Evolutionary conservation across 495 filamentous ascomycete species (phyloP), one percentile per base, ranked within the genome.

Genomic region (Trichocladium antarcticum): DNA sequence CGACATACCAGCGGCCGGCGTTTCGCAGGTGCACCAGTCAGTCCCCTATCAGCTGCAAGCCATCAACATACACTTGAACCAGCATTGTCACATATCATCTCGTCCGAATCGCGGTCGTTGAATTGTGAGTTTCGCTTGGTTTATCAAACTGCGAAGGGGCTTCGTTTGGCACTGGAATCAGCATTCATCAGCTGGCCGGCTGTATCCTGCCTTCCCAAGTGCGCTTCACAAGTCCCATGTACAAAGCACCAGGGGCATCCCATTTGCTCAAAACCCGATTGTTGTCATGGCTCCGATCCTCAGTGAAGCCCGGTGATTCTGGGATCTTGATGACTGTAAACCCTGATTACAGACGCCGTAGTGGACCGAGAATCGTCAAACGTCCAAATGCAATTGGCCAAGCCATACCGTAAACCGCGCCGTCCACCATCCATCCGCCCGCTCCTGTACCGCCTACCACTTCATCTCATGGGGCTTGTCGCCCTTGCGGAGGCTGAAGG

Each of bases 381-480:
- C 68, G 68, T 74, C 70, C 69, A 72, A 70, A 75, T 75, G 72
- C 72, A 75, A 73, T 63, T 71, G 68, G 69, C 70, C 67, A 65
- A 73, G 64, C 68, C 68, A 72, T 66, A 66, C 68, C 68, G 63
- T 59, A 66, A 67, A 64, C 68, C 64, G 63, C 67, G 59, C 63
- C 61, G 55, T 57, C 53, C 55, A 61, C 66, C 60, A 50, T 47
- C 59, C 55, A 58, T 56, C 58, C 50, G 53, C 55, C 61, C 56
- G 36, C 42, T 37, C 44, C 48, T 29, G 28, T 43, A 49, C 49
- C 42, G 27, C 42, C 60, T 88, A 90, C 80, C 82, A 90, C 73
- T 83, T 80, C 87, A 98, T 97, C 78, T 89, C 84, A 71, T 97
- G 92, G 71, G 93, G 92, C 79, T 87, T 85, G 77, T 98, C 92